Evolutionary conservation across 306 rosid genomes (phyloP), one percentile per base, ranked within the genome.

Genomic region (Trichosanthes cucumerina): DNA sequence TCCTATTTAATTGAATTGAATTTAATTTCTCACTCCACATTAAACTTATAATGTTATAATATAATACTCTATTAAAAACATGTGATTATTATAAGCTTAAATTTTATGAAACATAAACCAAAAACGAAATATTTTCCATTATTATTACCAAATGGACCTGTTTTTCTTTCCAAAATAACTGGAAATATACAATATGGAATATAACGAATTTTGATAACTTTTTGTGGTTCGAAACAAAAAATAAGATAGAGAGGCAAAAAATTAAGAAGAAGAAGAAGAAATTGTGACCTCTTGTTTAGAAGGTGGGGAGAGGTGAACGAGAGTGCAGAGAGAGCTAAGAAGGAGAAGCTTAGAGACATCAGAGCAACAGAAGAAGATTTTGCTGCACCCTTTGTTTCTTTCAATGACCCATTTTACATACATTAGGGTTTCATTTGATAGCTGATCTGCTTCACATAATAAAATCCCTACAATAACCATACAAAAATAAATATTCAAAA

Each of bases 281-380:
- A 78, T 79, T 21, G 36, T 52, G 23, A 24, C 98, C 97, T 93
- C 93, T 58, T 79, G 44, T 72, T 26, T 80, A n/a, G 97, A 86
- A 81, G 97, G 93, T 10, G 94, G 87, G 11, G 82, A 81, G 76
- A 93, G 96, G 0, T 81, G 87, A 36, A 92, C 33, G 16, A 86
- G 78, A 66, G 90, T 86, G 87, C 97, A 93, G 57, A 89, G 79
- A 56, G 88, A 50, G 79, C 79, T 86, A 52, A 93, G 80, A 64
- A 84, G 89, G 66, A 88, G 90, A 79, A 93, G 94, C 80, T 87
- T 92, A 10, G 97, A 86, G 75, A 74, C 81, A 81, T 93, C 97
- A 80, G 91, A 82, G 84, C 97, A 93, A 82, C 98, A 92, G 81
- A 92, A 93, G 90, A 92, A 90, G 23, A 93, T 81, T 84, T 89